phyloP scores from a whole-genome alignment of 192 early-diverging fungal genomes.

The Phlyctochytrium arcticum region DNA sequence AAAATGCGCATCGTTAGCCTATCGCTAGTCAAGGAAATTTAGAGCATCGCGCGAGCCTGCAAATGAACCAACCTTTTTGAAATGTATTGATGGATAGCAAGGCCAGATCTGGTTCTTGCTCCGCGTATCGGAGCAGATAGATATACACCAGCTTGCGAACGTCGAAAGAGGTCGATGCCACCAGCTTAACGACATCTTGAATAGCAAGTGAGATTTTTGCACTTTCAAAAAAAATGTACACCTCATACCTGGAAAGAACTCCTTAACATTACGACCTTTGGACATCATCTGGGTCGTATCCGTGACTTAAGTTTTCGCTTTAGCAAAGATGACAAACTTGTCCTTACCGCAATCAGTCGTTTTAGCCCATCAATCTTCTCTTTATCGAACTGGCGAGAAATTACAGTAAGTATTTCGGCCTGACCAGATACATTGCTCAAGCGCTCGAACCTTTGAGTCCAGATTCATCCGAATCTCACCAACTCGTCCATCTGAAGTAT shows the following conservation, averaged over 20 bases:
- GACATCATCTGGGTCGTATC: constrained; percentile 66
- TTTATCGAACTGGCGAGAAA: constrained; percentile 73
- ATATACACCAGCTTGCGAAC: constrained; percentile 95
- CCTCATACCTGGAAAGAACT: constrained; percentile 62
- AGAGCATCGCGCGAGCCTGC: constrained; percentile 11
- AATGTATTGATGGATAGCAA: constrained; percentile 96
- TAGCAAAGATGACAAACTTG: background rate
- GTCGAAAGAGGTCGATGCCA: constrained; percentile 83
- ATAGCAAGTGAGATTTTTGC: constrained; percentile 5
- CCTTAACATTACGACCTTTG: constrained; percentile 84
- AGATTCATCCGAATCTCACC: constrained; percentile 69
- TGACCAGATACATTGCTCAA: background rate
- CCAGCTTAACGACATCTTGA: constrained; percentile 94
- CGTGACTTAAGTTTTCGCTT: background rate
- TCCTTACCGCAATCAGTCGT: constrained; percentile 67
- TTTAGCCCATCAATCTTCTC: constrained; percentile 92
- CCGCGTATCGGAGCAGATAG: constrained; percentile 91
- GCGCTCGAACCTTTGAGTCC: constrained; percentile 59
- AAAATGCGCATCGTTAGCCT: constrained; percentile 1
- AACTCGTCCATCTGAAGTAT: constrained; percentile 84
- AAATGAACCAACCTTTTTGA: constrained; percentile 66
- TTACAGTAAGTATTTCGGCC: background rate
- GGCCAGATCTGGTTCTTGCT: constrained; percentile 94
- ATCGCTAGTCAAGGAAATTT: background rate
- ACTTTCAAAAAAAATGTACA: background rate